Evolutionary conservation across 1,284 basidiomycete genomes (phyloP).

Genomic region (Sparassis latifolia): DNA sequence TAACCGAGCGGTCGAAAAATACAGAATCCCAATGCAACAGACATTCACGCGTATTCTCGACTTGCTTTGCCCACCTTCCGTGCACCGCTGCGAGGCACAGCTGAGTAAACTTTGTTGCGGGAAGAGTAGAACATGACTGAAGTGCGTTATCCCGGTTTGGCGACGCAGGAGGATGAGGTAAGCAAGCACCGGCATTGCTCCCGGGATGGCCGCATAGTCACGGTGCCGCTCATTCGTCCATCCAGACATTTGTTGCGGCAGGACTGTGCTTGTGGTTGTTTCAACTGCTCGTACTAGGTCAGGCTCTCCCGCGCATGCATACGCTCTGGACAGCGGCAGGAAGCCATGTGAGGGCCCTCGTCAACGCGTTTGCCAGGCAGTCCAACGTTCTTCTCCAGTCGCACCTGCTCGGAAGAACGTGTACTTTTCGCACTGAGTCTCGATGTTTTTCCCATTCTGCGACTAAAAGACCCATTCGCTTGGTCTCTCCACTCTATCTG

Average conservation of each 20-base stretch:
- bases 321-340: conserved; percentile 28
- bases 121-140: too few species aligned
- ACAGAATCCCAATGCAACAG: too few species aligned
- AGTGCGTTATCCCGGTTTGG: too few species aligned
- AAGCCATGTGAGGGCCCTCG: conserved; percentile 39
- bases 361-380: conserved; percentile 7
- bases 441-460: neutral
- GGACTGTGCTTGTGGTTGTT: conserved; percentile 3
- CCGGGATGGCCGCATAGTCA: neutral
- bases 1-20: too few species aligned
- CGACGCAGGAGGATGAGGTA: conserved; percentile 1
- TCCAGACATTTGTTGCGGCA: neutral
- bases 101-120: too few species aligned
- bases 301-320: conserved; percentile 40
- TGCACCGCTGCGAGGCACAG: too few species aligned
- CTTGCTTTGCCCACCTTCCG: too few species aligned
- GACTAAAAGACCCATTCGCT: neutral
- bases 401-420: conserved; percentile 13
- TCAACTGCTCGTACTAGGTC: neutral
- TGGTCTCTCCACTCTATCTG: neutral
- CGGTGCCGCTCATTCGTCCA: neutral
- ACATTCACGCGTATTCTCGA: too few species aligned
- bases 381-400: conserved; percentile 4
- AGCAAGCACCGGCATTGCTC: conserved; percentile 5
- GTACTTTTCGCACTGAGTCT: conserved; percentile 6